Base-by-base conservation (phyloP, 306 rosid species). In the Luffa acutangula region DNA sequence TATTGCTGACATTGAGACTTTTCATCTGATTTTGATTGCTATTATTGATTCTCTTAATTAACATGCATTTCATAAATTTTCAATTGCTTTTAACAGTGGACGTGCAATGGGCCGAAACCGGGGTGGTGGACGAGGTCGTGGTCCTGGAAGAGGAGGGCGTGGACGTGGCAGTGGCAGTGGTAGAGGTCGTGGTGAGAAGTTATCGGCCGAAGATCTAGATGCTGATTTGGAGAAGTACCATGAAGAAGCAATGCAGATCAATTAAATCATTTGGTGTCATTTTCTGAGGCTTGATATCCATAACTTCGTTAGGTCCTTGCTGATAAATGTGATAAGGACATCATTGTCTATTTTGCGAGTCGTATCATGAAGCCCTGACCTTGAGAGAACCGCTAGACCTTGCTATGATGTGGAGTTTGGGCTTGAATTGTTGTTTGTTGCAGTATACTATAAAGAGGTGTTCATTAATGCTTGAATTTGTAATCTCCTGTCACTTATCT, bases 191-290 rank as follows among this genome's bases (percentile, higher is more conserved):
- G 94, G 82, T 7, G 97, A 93, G 80, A 96, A 91, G 81, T 71
- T 93, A 64, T 96, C 97, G 48, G 97, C 97, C 14, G 98, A 91
- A 65, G 99, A 91, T 78, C 93, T 96, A 81, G 98, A 96, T 88
- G 96, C 97, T 74, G 99, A 96, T 51, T 83, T 96, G 90, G 96
- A 93, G 88, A 96, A 93, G 87, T 96, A 96, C 84, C 98, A 93
- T 84, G 82, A 94, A 53, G 94, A 90, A 85, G 88, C 96, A 66
- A 91, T 93, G 98, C 89, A 93, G 80, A 78, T 81, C 66, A 88
- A 87, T 80, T 90, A 88, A 85, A 65, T 82, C 83, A 81, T 76
- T 85, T 78, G 86, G 84, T 83, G 83, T 85, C 82, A 57, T 80
- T 87, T 83, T 74, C 86, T 80, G 78, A 64, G 49, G 59, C 34